Evolutionary conservation across 2,329 filamentous ascomycete species (phyloP), one percentile per base, ranked within the genome.

Genomic region (Aspergillus sp.): DNA sequence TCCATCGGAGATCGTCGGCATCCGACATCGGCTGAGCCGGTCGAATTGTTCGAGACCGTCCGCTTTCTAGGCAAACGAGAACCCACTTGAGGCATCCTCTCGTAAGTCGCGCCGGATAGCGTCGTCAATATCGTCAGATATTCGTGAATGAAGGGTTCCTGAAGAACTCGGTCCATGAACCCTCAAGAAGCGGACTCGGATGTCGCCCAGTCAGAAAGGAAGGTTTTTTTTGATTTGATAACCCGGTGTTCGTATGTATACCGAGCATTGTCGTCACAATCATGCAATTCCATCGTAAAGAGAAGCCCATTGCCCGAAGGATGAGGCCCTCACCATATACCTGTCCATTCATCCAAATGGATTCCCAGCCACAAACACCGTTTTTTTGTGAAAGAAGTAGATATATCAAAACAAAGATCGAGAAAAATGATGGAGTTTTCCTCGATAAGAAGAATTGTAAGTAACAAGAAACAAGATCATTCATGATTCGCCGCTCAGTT

Each of bases 401-500:
- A 57, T 53, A 55, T 61, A 63, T 65, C 64, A 66, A 63, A 51
- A 31, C 14, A 63, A 49, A 62, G 57, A 63, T 58, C 51, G 56
- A 53, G 58, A 52, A 18, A 55, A 56, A 49, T 42, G 6, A 42
- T 42, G 36, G 36, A 42, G 29, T 53, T 26, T 20, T 47, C 16
- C 45, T 47, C 49, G 49, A 11, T 10, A 14, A n/a, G 55, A 54
- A 62, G 46, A 51, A 54, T 51, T 58, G 53, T 58, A 60, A 32
- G 60, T 49, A 55, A 18, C 55, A 20, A 55, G 56, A 55, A 49
- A 42, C 42, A 51, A 29, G 49, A 12, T 53, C 32, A 57, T 55
- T 73, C 66, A 74, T n/a, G 66, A 70, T 56, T 73, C 73, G 39
- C 72, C 71, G 26, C 68, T 69, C 45, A 74, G 63, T 55, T 74